A percentile compares a stretch with the other conserved stretches of the same genome.
phyloP scores from a whole-genome alignment of 371 early-diverging fungal species.

The Parasitella parasitica region DNA sequence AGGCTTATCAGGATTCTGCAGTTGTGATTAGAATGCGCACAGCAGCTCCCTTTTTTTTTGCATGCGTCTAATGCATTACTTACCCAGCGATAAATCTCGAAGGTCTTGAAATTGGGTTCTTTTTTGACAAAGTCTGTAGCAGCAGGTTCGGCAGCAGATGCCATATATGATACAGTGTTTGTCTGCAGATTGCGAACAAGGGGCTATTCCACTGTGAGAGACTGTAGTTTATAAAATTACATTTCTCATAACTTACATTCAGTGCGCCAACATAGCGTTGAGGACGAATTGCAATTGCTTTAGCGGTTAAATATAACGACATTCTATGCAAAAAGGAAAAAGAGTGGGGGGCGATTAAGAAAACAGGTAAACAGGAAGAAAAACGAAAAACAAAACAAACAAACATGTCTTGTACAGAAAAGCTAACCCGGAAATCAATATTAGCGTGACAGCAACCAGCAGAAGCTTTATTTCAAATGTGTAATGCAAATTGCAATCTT shows the following conservation, averaged over 20 bases:
- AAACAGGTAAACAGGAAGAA: neutral
- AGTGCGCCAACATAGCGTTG: neutral
- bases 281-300: neutral
- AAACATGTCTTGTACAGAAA: neutral
- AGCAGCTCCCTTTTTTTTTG: neutral
- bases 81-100: conserved; percentile 88
- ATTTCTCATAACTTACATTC: neutral
- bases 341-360: neutral
- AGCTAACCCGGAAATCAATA: neutral
- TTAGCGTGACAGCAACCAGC: conserved; percentile 1
- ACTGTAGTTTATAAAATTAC: too few relatives aligned
- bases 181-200: conserved; percentile 10
- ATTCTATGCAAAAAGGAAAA: neutral
- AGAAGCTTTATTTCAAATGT: neutral
- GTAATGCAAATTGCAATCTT: conserved; percentile 3
- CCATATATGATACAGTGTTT: neutral
- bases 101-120: conserved; percentile 65
- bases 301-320: conserved; percentile 2
- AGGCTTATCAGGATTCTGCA: conserved; percentile 75
- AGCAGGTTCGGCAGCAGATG: conserved; percentile 1
- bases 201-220: neutral
- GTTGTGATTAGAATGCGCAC: neutral
- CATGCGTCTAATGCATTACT: too few relatives aligned
- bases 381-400: neutral
- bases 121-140: conserved; percentile 22